Base-by-base conservation (phyloP, 1,284 basidiomycete genomes). In the Rugosomyces carneus region DNA sequence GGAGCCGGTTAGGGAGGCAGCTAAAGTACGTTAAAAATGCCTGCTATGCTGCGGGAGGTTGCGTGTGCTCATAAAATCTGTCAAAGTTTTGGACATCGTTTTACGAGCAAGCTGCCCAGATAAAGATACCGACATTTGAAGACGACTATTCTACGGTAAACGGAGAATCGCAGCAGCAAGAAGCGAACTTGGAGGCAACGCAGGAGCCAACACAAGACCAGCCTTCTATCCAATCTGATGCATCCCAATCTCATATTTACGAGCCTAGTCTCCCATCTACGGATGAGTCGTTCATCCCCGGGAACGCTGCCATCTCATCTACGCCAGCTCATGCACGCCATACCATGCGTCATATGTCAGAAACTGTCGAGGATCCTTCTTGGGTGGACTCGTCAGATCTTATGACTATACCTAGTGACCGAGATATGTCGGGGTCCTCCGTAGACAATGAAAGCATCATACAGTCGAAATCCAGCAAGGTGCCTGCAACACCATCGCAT, bases 51-150 rank as follows among this genome's bases (percentile, higher is more conserved):
- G n/a, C n/a, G 35, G 16, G 21, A 11, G 21, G 16, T 26, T 15
- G 27, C 8, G 32, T 42, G 18, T 29, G 21, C 21, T 43, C 19
- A 44, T n/a, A 20, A 5, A 37, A 8, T 24, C 4, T 53, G 89
- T 81, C 94, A 92, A 63, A 93, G 86, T 96, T 96, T 64, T 97
- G 93, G 93, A 84, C 85, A n/a, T 84, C 86, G 1, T 97, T 97
- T 72, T 97, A 91, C 62, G 91, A 94, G 60, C 80, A 86, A 54
- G 90, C 92, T 4, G 92, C 93, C 1, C 84, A 92, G 56, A 85
- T 93, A 34, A 81, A 82, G 35, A 84, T 93, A 42, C 82, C 84
- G 16, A 78, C 80, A 7, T 75, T 76, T 45, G 27, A 29, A 13
- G 82, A 83, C 26, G 81, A 89, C 45, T 72, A 80, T 55, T 76